Base-by-base conservation (phyloP, 2,329 filamentous ascomycete genomes). In the Aspergillus oerlinghausenensis region DNA sequence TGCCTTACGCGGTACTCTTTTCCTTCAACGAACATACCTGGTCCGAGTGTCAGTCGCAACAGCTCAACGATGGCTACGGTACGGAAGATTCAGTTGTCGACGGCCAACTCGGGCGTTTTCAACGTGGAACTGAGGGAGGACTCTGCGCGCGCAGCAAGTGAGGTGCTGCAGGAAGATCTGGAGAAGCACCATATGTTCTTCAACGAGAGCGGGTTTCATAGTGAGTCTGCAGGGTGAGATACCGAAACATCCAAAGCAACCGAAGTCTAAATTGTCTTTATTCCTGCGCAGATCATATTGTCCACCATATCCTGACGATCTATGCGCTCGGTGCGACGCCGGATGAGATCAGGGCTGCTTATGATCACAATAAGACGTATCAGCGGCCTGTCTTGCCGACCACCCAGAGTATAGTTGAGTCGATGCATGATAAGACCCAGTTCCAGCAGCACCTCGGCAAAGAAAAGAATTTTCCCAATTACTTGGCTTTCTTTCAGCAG, bases 181-280 rank as follows among this genome's bases (percentile, higher is more conserved):
- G 83, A 82, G 28, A 75, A 75, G 35, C 84, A 92, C 64, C 89
- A 96, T 68, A 87, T 92, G 56, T 95, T 88, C 75, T 96, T 92
- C 79, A 95, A 94, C 59, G 58, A 81, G 0, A 67, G 73, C 1
- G 88, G 88, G 0, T 95, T 88, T 60, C 92, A 97, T 67, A 90
- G 75, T 77, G 62, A 23, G 66, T 64, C 21, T 6, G 38, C 21
- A 10, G 28, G 28, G 8, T 25, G 25, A 26, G 45, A 38, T 43
- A 14, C 2, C 25, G 17, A 6, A 11, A n/a, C 11, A 11, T 9
- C 3, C 14, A 42, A n/a, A 3, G 32, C 29, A 26, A 51, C 19
- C 2, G 1, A 26, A 14, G 19, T 25, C 29, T 42, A 11, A 11
- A 14, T 8, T 3, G 35, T 19, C 10, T n/a, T 49, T 25, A 26